Base-by-base conservation (phyloP, 202 grass and related monocot genomes). In the Carex sylvatica region DNA sequence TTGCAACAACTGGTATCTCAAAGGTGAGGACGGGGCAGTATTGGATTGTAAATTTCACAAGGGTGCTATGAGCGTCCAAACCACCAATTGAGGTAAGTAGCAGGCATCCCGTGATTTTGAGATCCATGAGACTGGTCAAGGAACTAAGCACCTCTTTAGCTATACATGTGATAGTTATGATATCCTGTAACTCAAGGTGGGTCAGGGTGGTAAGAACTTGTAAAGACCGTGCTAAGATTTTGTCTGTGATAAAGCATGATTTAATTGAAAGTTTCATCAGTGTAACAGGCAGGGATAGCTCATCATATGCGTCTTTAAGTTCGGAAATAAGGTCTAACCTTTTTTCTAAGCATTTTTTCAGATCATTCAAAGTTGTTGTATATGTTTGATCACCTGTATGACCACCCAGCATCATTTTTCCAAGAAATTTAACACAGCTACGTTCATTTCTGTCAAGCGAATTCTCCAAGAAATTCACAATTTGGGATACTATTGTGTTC, bases 381-480 rank as follows among this genome's bases (percentile, higher is more conserved):
- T 1, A n/a, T 30, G 24, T 44, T 77, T 77, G 22, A 55, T n/a
- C 22, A 3, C 15, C 5, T 53, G 2, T 31, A 77, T 55, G 0
- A 77, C 8, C 20, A 16, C 9, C 14, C 4, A 10, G 1, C 40
- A 77, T 31, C 20, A 77, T 56, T 53, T 56, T 2, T 24, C 13
- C 12, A 18, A 55, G 42, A 46, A 9, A 46, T 2, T 2, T 2
- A 12, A 49, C 10, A 49, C 0, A 46, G 1, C 9, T 46, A 46
- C 0, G 2, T 9, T 0, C 0, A 12, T 11, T 2, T 12, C 9
- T 0, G 10, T 3, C 2, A 12, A 3, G 0, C 0, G 2, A 3
- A 46, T 46, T 46, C 8, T 46, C 42, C 42, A 0, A 47, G 46
- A 46, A 46, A 46, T 0, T 46, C 42, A 12, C 46, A 49, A 49